Conservation (phyloP, 202 grass and related monocot species). For the Schoenoplectus tabernaemontani region DNA sequence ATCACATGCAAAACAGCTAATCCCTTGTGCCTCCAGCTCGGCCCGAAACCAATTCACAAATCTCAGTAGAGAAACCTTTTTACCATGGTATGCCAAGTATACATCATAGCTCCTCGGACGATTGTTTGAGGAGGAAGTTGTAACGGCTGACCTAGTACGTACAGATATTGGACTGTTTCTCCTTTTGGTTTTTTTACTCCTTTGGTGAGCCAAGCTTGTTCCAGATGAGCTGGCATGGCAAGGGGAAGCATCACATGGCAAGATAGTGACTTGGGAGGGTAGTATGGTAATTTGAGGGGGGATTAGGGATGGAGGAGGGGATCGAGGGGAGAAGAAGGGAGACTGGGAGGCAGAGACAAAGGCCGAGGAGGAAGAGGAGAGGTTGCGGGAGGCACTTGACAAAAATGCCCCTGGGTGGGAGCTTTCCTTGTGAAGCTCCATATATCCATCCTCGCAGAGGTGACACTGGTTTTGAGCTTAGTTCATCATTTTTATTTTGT, state of each 20-base stretch:
- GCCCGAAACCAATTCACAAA: slow-evolving; percentile 89
- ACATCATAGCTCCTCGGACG: slow-evolving; percentile 65
- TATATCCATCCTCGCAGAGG: slow-evolving; percentile 47
- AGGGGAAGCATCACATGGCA: slow-evolving; percentile 46
- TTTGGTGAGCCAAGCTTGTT: slow-evolving; percentile 59
- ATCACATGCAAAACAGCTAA: slow-evolving; percentile 87
- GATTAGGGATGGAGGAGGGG: slow-evolving; percentile 26
- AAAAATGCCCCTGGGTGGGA: slow-evolving; percentile 58
- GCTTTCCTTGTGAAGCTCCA: slow-evolving; percentile 97
- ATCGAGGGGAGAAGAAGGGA: slow-evolving; percentile 82
- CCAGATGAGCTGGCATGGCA: slow-evolving; percentile 49
- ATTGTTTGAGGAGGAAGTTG: slow-evolving; percentile 45
- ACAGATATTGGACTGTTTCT: slow-evolving; percentile 48
- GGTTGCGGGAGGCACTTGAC: slow-evolving; percentile 56
- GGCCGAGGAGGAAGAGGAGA: slow-evolving; percentile 77
- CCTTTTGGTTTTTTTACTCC: slow-evolving; percentile 66
- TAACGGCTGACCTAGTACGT: slow-evolving; percentile 34
- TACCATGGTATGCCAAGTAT: slow-evolving; percentile 91
- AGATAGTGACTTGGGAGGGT: slow-evolving; percentile 27
- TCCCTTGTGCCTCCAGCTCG: slow-evolving; percentile 89
- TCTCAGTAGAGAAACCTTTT: slow-evolving; percentile 69
- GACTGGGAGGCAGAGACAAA: slow-evolving; percentile 94
- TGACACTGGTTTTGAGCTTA: neutral
- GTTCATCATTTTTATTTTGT: neutral
- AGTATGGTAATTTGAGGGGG: slow-evolving; percentile 14